phyloP scores from a whole-genome alignment of 495 filamentous ascomycete genomes.

The Corynascus novoguineensis region DNA sequence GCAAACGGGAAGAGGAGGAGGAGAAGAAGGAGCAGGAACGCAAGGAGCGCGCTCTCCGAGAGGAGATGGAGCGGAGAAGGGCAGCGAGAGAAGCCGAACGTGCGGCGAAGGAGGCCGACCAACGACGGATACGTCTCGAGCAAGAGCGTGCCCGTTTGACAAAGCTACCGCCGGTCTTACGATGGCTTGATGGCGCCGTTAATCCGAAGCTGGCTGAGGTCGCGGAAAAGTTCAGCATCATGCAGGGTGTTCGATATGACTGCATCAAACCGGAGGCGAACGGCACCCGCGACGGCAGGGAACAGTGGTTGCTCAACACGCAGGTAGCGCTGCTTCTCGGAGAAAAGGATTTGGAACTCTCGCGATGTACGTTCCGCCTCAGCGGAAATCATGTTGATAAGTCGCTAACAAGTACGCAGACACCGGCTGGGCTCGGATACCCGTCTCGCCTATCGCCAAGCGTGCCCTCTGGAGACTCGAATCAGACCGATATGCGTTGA shows the following conservation, averaged over 20 bases:
- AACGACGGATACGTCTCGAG: slow-evolving; percentile 42
- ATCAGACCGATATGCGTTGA: slow-evolving; percentile 44
- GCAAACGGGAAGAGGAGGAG: slow-evolving; percentile 43
- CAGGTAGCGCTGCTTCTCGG: slow-evolving; percentile 69
- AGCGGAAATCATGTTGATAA: background rate
- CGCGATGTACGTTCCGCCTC: slow-evolving; percentile 56
- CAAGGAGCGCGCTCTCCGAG: slow-evolving; percentile 39
- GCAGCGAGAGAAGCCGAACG: slow-evolving; percentile 50
- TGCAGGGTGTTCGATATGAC: slow-evolving; percentile 50
- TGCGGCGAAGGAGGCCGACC: slow-evolving; percentile 53
- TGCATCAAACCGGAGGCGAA: slow-evolving; percentile 46
- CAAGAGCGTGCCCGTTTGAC: slow-evolving; percentile 43
- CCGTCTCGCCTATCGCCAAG: slow-evolving; percentile 44
- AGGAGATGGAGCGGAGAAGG: slow-evolving; percentile 54
- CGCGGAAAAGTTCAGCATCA: slow-evolving; percentile 46
- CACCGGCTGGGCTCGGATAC: slow-evolving; percentile 60
- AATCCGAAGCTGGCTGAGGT: slow-evolving; percentile 44
- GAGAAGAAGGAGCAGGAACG: slow-evolving; percentile 23
- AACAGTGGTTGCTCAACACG: slow-evolving; percentile 73
- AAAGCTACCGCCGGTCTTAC: slow-evolving; percentile 47
- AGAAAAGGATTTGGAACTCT: slow-evolving; percentile 67
- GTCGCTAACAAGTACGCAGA: slow-evolving; percentile 38
- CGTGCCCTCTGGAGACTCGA: slow-evolving; percentile 45
- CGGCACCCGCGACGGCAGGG: slow-evolving; percentile 44
- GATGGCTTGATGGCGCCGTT: slow-evolving; percentile 47